These are phyloP conservation scores for Gracilariopsis chorda DNA, from an alignment of 23 red algal species.

Conservation along the genomic window DNA sequence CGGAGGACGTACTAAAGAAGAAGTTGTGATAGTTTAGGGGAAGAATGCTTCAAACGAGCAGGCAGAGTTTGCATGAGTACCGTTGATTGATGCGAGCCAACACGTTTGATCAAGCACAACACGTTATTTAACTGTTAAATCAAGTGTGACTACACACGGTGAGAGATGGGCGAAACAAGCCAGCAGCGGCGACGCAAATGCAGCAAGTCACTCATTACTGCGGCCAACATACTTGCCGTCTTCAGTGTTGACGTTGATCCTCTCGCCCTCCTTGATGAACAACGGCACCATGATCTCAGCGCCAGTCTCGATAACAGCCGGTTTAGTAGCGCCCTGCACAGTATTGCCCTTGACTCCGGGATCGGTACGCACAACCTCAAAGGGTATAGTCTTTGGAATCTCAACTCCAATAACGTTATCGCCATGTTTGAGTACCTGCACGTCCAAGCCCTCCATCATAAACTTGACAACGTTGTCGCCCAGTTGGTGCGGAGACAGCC, in stretches of 20 bases:
- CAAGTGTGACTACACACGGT: too few relatives aligned
- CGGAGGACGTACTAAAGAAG: too few relatives aligned
- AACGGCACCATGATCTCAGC: slow-evolving; percentile 87
- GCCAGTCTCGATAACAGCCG: slow-evolving; percentile 89
- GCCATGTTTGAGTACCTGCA: slow-evolving; percentile 73
- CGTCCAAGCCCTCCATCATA: slow-evolving; percentile 77
- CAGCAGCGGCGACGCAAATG: not conserved
- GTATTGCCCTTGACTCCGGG: slow-evolving; percentile 91
- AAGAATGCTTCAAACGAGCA: too few relatives aligned
- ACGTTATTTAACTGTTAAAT: too few relatives aligned
- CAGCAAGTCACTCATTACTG: slow-evolving; percentile 38
- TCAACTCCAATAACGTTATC: slow-evolving; percentile 79
- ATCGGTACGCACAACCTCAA: slow-evolving; percentile 77
- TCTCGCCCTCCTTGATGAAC: slow-evolving; percentile 86
- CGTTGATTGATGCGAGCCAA: too few relatives aligned
- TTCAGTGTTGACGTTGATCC: slow-evolving; percentile 82
- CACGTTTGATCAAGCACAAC: too few relatives aligned
- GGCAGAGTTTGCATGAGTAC: too few relatives aligned
- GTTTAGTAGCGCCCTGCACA: slow-evolving; percentile 86
- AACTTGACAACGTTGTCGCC: slow-evolving; percentile 69
- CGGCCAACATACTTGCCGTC: slow-evolving; percentile 66
- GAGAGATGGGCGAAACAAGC: not conserved
- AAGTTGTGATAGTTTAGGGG: too few relatives aligned
- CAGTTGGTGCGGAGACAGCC: slow-evolving; percentile 36
- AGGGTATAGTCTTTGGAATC: slow-evolving; percentile 71